Evolutionary conservation across 257 asterid genomes (phyloP).

Genomic region (Striga asiatica): DNA sequence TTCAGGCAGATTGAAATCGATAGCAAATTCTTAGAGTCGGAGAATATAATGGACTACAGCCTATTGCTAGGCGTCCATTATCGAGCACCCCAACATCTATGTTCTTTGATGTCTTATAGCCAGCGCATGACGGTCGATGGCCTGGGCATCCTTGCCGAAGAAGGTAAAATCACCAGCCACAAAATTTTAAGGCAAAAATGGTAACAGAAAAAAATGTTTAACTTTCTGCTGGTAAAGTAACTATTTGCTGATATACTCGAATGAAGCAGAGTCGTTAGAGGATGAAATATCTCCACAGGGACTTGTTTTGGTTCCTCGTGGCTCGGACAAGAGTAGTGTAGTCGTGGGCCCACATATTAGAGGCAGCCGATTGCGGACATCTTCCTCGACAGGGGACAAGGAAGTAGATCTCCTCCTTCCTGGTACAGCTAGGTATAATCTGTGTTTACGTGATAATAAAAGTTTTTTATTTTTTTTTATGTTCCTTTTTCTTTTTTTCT

Average conservation of each 20-base stretch:
- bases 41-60: constrained; percentile 95
- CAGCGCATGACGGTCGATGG: constrained; percentile 47
- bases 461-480: no score
- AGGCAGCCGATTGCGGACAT: constrained; percentile 80
- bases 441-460: neutral
- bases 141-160: constrained; percentile 79
- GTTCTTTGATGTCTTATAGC: constrained; percentile 47
- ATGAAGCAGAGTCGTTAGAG: constrained; percentile 51
- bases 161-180: constrained; percentile 39
- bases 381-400: constrained; percentile 82
- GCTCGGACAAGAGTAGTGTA: constrained; percentile 45
- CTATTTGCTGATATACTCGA: constrained; percentile 12
- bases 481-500: no score
- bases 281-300: constrained; percentile 89
- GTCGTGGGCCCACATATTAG: constrained; percentile 82
- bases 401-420: constrained; percentile 99
- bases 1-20: constrained; percentile 93
- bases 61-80: constrained; percentile 89
- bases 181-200: neutral
- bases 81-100: constrained; percentile 89
- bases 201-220: no score
- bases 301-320: constrained; percentile 88
- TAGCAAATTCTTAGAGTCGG: constrained; percentile 83
- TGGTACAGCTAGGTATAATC: constrained; percentile 84
- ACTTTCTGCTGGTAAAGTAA: neutral